Evolutionary conservation across 306 rosid genomes (phyloP).

Genomic region (Quercus agrifolia): DNA sequence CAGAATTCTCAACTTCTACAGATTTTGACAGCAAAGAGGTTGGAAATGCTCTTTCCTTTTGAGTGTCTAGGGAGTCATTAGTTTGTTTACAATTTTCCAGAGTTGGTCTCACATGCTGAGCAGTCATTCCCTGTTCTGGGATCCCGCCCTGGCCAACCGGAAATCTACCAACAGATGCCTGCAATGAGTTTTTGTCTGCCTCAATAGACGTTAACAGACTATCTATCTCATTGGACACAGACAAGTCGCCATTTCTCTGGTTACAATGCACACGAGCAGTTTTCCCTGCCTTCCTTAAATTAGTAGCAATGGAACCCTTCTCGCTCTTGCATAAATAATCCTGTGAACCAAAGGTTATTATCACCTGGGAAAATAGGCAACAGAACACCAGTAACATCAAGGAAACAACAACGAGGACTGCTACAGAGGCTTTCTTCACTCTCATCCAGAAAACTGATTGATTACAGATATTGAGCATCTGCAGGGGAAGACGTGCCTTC

Average conservation of each 20-base stretch:
- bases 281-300: slow-evolving; percentile 32
- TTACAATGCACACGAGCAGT: slow-evolving; percentile 23
- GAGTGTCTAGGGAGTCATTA: slow-evolving; percentile 29
- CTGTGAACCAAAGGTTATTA: slow-evolving; percentile 32
- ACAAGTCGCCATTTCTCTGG: slow-evolving; percentile 39
- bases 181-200: slow-evolving; percentile 29
- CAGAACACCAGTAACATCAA: slow-evolving; percentile 46
- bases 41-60: slow-evolving; percentile 32
- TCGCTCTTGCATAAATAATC: slow-evolving; percentile 39
- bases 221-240: slow-evolving; percentile 38
- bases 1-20: slow-evolving; percentile 29
- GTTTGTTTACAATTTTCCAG: slow-evolving; percentile 25
- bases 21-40: slow-evolving; percentile 33
- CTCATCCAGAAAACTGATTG: slow-evolving; percentile 65
- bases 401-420: slow-evolving; percentile 38
- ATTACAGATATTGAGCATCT: slow-evolving; percentile 65
- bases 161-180: slow-evolving; percentile 29
- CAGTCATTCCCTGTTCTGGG: slow-evolving; percentile 26
- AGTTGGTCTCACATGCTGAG: slow-evolving; percentile 24
- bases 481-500: slow-evolving; percentile 66
- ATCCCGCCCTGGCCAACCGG: slow-evolving; percentile 26
- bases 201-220: slow-evolving; percentile 28
- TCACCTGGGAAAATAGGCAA: slow-evolving; percentile 41
- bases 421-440: slow-evolving; percentile 50
- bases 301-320: slow-evolving; percentile 29